Percentiles rank a stretch among this genome's conserved stretches.
These are phyloP conservation scores for Hemisphaericaspora lyxosophila DNA, from an alignment of 1,139 yeast species.

Conservation along the genomic window DNA sequence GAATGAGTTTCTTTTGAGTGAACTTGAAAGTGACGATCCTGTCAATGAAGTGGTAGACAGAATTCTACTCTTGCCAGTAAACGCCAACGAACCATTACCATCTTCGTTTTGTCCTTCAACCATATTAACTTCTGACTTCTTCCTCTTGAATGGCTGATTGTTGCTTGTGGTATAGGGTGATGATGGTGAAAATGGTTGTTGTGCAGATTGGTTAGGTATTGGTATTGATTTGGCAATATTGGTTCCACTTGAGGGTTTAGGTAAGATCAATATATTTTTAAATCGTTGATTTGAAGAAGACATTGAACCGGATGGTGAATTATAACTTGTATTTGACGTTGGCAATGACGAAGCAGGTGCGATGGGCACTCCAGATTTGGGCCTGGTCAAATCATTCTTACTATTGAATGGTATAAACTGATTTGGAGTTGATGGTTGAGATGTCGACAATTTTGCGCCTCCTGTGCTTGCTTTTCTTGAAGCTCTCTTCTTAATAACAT, in stretches of 20 bases:
- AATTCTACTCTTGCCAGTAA: conserved; percentile 10
- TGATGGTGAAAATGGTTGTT: conserved; percentile 17
- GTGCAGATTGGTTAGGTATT: conserved; percentile 19
- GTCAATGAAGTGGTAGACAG: conserved; percentile 16
- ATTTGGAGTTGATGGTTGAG: conserved; percentile 3
- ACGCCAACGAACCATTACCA: conserved; percentile 11
- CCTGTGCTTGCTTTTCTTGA: conserved; percentile 31
- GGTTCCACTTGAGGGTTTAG: conserved; percentile 32
- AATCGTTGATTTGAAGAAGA: conserved; percentile 21
- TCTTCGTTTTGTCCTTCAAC: conserved; percentile 10
- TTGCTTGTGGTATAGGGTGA: conserved; percentile 16
- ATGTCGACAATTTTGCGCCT: conserved; percentile 3
- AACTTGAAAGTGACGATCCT: conserved; percentile 15
- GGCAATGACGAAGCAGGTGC: conserved; percentile 11
- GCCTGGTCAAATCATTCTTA: conserved; percentile 6
- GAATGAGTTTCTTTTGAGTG: conserved; percentile 15
- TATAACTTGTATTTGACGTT: conserved; percentile 4
- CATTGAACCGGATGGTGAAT: conserved; percentile 13
- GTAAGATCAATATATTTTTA: conserved; percentile 44
- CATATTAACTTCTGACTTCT: conserved; percentile 38
- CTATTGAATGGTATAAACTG: conserved; percentile 6
- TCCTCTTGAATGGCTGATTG: conserved; percentile 42
- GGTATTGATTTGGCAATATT: conserved; percentile 15
- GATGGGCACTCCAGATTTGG: conserved; percentile 6
- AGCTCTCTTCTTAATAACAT: conserved; percentile 54